These are phyloP conservation scores for Nakaseomyces nivariensis DNA, from an alignment of 1,139 yeast genomes.

Conservation along the genomic window DNA sequence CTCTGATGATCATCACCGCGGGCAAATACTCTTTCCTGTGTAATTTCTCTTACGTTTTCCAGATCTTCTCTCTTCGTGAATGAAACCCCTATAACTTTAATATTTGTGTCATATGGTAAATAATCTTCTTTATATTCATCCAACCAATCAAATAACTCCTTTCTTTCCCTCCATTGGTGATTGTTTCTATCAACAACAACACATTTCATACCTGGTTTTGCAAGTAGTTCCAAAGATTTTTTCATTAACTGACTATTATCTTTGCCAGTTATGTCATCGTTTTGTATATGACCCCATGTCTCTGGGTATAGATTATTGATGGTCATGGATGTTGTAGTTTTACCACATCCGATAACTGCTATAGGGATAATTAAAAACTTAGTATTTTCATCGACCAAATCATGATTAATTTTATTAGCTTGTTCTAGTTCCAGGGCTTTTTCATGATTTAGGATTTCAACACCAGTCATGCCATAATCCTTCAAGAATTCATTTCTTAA, in stretches of 20 bases:
- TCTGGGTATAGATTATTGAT: constrained; percentile 44
- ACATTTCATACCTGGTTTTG: constrained; percentile 31
- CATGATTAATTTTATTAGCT: constrained; percentile 24
- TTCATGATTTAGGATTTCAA: constrained; percentile 36
- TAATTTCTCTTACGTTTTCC: constrained; percentile 32
- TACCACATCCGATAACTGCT: constrained; percentile 93
- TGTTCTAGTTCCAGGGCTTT: constrained; percentile 29
- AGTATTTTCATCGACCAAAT: constrained; percentile 28
- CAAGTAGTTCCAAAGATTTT: constrained; percentile 37
- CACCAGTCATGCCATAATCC: constrained; percentile 37
- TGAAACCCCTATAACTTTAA: constrained; percentile 56
- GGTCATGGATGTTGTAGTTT: constrained; percentile 70
- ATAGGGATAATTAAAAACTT: constrained; percentile 69
- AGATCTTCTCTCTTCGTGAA: constrained; percentile 41
- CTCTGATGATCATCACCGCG: constrained; percentile 92
- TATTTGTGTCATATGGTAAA: constrained; percentile 31
- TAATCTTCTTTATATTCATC: constrained; percentile 32
- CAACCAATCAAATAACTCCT: constrained; percentile 52
- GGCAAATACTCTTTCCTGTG: constrained; percentile 46
- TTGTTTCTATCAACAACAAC: constrained; percentile 82
- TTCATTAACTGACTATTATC: constrained; percentile 43
- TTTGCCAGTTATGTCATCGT: constrained; percentile 57
- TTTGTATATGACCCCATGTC: constrained; percentile 71
- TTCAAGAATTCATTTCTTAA: constrained; percentile 53
- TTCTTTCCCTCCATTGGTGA: constrained; percentile 60